Percentiles rank a stretch among this genome's conserved stretches.
Conservation (phyloP, 805 yeast genomes). For the Candida railenensis region DNA sequence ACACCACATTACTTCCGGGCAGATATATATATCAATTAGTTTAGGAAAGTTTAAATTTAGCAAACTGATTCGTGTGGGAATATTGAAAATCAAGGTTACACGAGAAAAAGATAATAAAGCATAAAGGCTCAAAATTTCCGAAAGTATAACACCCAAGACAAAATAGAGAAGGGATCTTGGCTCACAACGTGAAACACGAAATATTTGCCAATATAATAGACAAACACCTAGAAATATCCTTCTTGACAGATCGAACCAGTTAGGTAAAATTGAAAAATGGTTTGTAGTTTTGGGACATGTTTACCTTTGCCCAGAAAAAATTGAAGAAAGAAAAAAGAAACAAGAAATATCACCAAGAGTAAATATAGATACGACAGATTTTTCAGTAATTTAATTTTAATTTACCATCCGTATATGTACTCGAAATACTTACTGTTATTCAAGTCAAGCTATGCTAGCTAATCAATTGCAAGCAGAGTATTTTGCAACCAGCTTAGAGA, state of each 20-base stretch:
- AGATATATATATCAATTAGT: not conserved
- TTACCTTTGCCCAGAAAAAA: constrained; percentile 1
- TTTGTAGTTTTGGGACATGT: not conserved
- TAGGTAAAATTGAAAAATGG: not conserved
- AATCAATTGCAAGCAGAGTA: not conserved
- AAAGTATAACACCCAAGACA: not conserved
- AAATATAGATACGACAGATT: not conserved
- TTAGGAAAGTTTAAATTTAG: not conserved
- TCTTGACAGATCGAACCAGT: not conserved
- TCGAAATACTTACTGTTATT: not conserved
- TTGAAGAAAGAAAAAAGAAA: not conserved
- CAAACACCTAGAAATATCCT: not conserved
- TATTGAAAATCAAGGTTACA: not conserved
- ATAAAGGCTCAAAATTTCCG: not conserved
- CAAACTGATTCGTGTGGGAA: not conserved
- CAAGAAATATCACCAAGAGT: not conserved
- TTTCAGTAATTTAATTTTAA: too few species aligned
- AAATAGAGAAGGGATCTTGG: not conserved
- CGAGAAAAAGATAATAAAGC: not conserved
- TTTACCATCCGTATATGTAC: not conserved
- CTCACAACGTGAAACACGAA: constrained; percentile 4
- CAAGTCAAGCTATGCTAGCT: not conserved
- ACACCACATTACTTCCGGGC: not conserved
- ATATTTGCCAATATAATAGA: not conserved
- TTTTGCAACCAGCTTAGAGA: not conserved